These are phyloP conservation scores for Coprinellus micaceus DNA, from an alignment of 768 basidiomycete genomes.

Conservation along the genomic window DNA sequence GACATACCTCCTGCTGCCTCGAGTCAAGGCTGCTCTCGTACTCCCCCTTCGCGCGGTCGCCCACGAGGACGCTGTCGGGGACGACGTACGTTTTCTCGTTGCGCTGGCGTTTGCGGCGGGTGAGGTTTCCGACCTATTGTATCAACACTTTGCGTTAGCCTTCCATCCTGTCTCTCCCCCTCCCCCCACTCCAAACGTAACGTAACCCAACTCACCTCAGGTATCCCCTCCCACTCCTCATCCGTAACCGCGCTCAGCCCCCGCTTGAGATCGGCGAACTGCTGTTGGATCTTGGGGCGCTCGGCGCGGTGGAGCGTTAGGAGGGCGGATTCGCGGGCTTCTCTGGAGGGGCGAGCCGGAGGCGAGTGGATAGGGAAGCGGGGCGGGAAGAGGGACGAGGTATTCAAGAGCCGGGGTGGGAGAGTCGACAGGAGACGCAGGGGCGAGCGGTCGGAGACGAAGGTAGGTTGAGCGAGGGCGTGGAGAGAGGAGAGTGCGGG, in stretches of 20 bases:
- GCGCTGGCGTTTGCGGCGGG: constrained; percentile 74
- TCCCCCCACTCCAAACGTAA: too few relatives aligned
- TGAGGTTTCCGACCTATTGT: constrained; percentile 91
- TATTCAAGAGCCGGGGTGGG: neutral
- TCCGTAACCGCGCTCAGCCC: constrained; percentile 84
- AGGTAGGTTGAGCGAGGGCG: too few relatives aligned
- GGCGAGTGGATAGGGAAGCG: neutral
- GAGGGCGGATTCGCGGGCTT: constrained; percentile 69
- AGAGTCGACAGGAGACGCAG: too few relatives aligned
- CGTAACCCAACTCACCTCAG: too few relatives aligned
- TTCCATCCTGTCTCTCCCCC: too few relatives aligned
- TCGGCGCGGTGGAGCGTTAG: constrained; percentile 76
- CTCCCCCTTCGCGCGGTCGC: constrained; percentile 70
- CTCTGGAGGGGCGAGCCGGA: constrained; percentile 37
- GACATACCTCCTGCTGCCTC: constrained; percentile 69
- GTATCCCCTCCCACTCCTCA: constrained; percentile 90
- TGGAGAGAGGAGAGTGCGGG: neutral
- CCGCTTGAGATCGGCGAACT: constrained; percentile 93
- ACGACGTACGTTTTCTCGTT: constrained; percentile 88
- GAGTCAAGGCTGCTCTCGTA: constrained; percentile 76
- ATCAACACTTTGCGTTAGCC: too few relatives aligned
- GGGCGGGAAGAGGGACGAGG: too few relatives aligned
- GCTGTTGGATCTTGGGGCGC: constrained; percentile 91
- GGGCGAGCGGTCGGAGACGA: too few relatives aligned
- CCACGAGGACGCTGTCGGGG: constrained; percentile 89